Percentiles rank a stretch among this genome's conserved stretches.
phyloP scores from a whole-genome alignment of 768 basidiomycete genomes.

The Russula abietina region DNA sequence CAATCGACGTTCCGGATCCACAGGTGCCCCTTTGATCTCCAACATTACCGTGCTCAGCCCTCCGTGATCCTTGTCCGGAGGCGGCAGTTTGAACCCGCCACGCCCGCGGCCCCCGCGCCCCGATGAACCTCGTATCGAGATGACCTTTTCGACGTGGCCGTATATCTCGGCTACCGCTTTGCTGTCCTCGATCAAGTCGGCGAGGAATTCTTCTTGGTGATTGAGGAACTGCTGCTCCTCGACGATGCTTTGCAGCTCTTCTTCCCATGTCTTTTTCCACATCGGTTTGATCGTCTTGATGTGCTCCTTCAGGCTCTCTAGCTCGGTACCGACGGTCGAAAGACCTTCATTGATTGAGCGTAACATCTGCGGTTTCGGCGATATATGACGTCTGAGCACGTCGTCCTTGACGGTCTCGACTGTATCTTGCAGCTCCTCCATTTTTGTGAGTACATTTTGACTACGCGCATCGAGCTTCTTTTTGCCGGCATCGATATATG shows the following conservation, averaged over 20 bases:
- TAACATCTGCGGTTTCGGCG: slow-evolving; percentile 70
- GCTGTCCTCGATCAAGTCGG: slow-evolving; percentile 86
- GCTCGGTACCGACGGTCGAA: slow-evolving; percentile 54
- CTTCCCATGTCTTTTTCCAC: slow-evolving; percentile 99
- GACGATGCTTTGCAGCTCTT: slow-evolving; percentile 92
- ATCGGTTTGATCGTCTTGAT: slow-evolving; percentile 87
- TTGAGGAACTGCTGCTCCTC: slow-evolving; percentile 94
- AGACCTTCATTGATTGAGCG: slow-evolving; percentile 70
- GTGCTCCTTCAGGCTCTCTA: slow-evolving; percentile 74
- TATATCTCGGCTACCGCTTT: slow-evolving; percentile 85
- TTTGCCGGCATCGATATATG: slow-evolving; percentile 88
- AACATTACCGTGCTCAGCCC: slow-evolving; percentile 78
- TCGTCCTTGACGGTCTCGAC: slow-evolving; percentile 88
- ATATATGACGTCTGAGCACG: slow-evolving; percentile 81
- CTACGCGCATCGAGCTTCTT: slow-evolving; percentile 83
- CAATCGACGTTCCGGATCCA: slow-evolving; percentile 78
- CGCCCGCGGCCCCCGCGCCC: slow-evolving; percentile 33
- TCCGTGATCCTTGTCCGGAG: slow-evolving; percentile 58
- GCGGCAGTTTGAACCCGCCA: slow-evolving; percentile 49
- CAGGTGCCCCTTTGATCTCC: slow-evolving; percentile 77
- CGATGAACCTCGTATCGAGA: slow-evolving; percentile 54
- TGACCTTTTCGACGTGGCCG: slow-evolving; percentile 87
- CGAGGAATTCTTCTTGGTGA: slow-evolving; percentile 87
- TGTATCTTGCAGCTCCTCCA: slow-evolving; percentile 88
- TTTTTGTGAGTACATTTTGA: slow-evolving; percentile 84